These are phyloP conservation scores for Perkinsus olseni DNA, from an alignment of 169 alveolate species.

Conservation along the genomic window DNA sequence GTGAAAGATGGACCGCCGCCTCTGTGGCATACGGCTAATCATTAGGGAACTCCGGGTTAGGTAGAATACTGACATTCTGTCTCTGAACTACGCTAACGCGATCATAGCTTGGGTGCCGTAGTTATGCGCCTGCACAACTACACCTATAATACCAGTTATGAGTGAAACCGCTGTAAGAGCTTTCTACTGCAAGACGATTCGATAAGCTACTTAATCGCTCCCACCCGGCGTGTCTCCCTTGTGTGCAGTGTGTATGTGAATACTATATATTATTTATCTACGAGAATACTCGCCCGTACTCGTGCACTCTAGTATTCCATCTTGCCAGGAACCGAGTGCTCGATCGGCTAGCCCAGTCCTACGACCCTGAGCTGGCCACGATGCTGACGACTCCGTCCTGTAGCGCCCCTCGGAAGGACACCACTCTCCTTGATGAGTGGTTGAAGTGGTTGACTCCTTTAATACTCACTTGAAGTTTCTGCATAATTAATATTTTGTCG, in stretches of 20 bases:
- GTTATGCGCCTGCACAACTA: no score
- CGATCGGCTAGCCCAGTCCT: neutral
- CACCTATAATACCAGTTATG: no score
- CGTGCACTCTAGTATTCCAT: neutral
- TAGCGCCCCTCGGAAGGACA: neutral
- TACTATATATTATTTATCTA: neutral
- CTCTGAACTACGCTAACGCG: no score
- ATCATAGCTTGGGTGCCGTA: no score
- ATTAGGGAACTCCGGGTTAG: no score
- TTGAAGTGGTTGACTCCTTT: neutral
- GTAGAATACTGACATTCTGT: no score
- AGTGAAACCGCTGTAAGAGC: no score
- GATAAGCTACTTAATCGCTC: no score
- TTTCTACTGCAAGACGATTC: no score
- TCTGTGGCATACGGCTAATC: no score
- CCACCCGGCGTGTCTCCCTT: no score
- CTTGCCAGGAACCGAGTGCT: neutral
- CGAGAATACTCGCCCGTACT: neutral
- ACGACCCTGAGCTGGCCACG: neutral
- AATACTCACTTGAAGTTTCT: neutral
- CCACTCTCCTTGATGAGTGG: neutral
- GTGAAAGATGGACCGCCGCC: neutral
- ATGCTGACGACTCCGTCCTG: neutral
- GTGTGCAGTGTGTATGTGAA: neutral
- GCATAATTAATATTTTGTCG: neutral